Base-by-base conservation (phyloP, 441 rosid genomes). In the Metrosideros polymorpha region DNA sequence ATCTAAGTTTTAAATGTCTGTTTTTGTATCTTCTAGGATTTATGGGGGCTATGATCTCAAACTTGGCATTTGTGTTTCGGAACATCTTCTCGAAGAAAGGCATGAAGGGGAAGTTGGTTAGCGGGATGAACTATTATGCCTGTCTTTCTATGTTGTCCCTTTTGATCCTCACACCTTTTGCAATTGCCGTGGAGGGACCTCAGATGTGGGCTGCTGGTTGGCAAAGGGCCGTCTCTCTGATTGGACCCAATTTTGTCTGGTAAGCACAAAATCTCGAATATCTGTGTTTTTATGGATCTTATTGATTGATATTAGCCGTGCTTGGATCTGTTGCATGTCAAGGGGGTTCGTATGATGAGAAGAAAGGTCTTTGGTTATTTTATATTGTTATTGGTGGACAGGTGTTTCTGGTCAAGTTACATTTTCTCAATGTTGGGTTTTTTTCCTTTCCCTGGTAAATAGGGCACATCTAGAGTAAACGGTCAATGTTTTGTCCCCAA, bases 41-140 rank as follows among this genome's bases (percentile, higher is more conserved):
- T 85, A 94, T 96, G 99, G 99, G 99, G 53, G 99, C 99, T 1
- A 97, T 96, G 99, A 96, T 97, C 89, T 97, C 99, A 3, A 97
- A 97, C 85, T 88, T 96, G 90, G 99, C 99, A 30, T 97, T 97
- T 83, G 99, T 96, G 88, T 93, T 97, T 35, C 92, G 99, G 4
- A 96, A 97, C 93, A 97, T 96, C 85, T 97, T 96, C 92, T 97
- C 99, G 0, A 97, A 97, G 94, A 97, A 94, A 85, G 99, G 99
- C 85, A 97, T 97, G 99, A 94, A 93, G 27, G 98, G 98, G 86
- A 95, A 96, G 39, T 94, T 97, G 10, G 96, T 97, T 87, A 93
- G 99, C 77, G 99, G 99, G 85, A 97, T 97, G 98, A 96, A 97
- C 87, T 97, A 97, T 92, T 97, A 97, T 54, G 99, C 98, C 85